Evolutionary conservation across 495 filamentous ascomycete species (phyloP), one percentile per base, ranked within the genome.

Genomic region (Apiosordaria backusii): DNA sequence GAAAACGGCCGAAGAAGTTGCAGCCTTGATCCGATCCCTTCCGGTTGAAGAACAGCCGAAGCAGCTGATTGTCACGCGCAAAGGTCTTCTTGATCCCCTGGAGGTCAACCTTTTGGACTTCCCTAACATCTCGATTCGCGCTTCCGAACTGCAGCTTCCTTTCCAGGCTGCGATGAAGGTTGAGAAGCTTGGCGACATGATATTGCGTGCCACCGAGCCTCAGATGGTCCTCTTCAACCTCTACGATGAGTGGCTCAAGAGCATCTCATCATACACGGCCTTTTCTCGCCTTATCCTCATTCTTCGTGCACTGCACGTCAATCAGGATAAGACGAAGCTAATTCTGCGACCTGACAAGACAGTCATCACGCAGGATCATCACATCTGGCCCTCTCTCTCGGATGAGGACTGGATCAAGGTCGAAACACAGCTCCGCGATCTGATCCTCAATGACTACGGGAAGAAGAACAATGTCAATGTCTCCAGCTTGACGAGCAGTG

Each of bases 161-260:
- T 99, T 99, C 90, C 96, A 99, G 77, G 96, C 96, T 57, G 96
- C 96, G 3, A 99, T 99, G 96, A 99, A 98, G 83, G 93, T 99
- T 50, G 96, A 99, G 79, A 98, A 97, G 76, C 84, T 99, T 27
- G 96, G 94, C 64, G 96, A 99, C 75, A 97, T 99, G 96, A 99
- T 99, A 72, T 83, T 99, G 52, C 90, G 93, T 61, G 96, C 96
- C 15, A 98, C 96, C 0, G 96, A 98, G 73, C 96, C 96, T 22
- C 95, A 98, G 80, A 99, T 99, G 96, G 96, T 99, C 62, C 86
- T 99, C 4, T 97, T 97, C 86, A 99, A 99, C 75, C 85, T 99
- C 26, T 99, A 97, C 72, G 96, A 99, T 72, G 96, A 99, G 76
- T 99, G 96, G 96, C 81, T 97, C 68, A 98, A 98, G 87, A 92